Base-by-base conservation (phyloP, 495 filamentous ascomycete genomes). In the Tuber aestivum region DNA sequence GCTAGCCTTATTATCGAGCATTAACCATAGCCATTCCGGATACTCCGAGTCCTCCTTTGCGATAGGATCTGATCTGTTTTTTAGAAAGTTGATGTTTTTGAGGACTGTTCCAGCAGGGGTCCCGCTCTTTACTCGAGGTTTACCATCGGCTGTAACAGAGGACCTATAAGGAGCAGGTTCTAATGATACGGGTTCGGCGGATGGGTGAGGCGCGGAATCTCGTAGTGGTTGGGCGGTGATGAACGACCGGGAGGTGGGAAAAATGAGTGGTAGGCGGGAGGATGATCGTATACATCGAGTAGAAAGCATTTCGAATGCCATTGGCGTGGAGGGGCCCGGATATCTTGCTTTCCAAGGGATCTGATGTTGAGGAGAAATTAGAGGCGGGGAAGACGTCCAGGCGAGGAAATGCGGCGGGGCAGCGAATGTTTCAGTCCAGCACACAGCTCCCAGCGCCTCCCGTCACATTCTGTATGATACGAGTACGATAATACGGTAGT, bases 1-100 rank as follows among this genome's bases (percentile, higher is more conserved):
- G 2, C 77, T 80, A 50, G 86, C 87, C 81, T 87, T 87, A 14
- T 76, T 82, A 27, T 89, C 88, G 38, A 97, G 85, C 78, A 94
- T 88, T 0, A 82, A 84, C 95, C 95, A 99, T 72, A 99, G 85
- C 95, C 95, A 99, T 20, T 86, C 88, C 23, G 95, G 95, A 85
- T 99, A 99, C 73, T 93, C 94, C 44, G 88, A 85, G 83, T 99
- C 95, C 72, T 91, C 88, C 80, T 90, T 85, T 41, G 95, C 95
- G 18, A 97, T 79, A 0, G 90, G 90, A 82, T 93, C 90, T 56
- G 87, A 87, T 76, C 83, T 84, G 73, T 85, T 85, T 86, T 97
- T 97, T 81, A 96, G 86, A 86, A 95, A 97, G 84, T 94, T 96
- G 76, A 99, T 87, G 10, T 94, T 93, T 42, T 86, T 89, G 73